Evolutionary conservation across 441 rosid genomes (phyloP).

Genomic region (Capsella rubella): DNA sequence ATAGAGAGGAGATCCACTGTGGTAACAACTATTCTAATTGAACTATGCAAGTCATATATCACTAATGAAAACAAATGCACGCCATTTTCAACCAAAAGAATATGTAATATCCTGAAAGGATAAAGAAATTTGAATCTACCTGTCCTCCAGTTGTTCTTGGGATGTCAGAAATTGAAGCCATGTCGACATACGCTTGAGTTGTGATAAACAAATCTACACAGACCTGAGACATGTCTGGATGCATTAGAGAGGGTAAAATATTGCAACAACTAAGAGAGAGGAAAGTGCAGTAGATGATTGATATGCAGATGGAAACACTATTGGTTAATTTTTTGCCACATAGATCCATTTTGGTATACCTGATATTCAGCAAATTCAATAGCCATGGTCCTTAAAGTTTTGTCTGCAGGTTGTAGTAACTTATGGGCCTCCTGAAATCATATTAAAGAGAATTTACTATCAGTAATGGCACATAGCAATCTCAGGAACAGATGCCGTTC

Average conservation of each 20-base stretch:
- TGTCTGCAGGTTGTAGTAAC: slow-evolving; percentile 89
- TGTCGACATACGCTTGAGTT: slow-evolving; percentile 81
- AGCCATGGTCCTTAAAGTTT: slow-evolving; percentile 85
- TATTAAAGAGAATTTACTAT: slow-evolving; percentile 19
- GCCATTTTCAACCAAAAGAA: slow-evolving; percentile 15
- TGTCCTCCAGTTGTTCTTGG: slow-evolving; percentile 96
- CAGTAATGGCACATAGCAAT: background rate
- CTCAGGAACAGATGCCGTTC: slow-evolving; percentile 16
- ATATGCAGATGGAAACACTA: slow-evolving; percentile 4
- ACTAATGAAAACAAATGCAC: background rate
- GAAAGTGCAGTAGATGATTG: background rate
- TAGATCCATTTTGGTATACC: slow-evolving; percentile 49
- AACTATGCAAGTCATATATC: slow-evolving; percentile 14
- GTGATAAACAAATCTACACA: slow-evolving; percentile 91
- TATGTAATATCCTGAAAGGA: slow-evolving; percentile 1
- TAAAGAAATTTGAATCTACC: slow-evolving; percentile 51
- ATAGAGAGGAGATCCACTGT: background rate
- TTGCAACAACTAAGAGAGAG: background rate
- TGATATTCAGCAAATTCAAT: slow-evolving; percentile 95
- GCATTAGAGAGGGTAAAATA: slow-evolving; percentile 16
- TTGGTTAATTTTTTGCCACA: background rate
- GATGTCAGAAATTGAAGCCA: slow-evolving; percentile 84
- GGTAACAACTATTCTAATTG: background rate
- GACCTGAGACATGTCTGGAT: slow-evolving; percentile 57
- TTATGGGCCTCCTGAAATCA: slow-evolving; percentile 84